phyloP scores from a whole-genome alignment of 306 rosid genomes.

The Dryas drummondii region DNA sequence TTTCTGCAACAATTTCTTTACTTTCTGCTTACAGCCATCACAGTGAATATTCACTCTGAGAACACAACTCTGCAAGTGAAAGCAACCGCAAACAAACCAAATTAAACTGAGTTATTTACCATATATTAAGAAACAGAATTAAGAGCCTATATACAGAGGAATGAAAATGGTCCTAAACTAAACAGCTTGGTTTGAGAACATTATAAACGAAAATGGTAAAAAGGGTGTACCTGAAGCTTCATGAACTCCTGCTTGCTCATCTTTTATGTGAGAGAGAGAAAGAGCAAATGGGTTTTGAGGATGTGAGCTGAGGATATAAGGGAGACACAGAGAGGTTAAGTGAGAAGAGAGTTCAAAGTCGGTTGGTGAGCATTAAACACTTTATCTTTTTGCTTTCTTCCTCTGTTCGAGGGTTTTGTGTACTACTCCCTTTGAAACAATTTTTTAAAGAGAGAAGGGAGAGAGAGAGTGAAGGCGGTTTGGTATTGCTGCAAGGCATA shows the following conservation, averaged over 20 bases:
- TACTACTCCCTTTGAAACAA: constrained; percentile 1
- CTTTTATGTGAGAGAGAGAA: constrained; percentile 12
- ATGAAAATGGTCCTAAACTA: not conserved
- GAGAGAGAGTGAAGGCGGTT: constrained; percentile 24
- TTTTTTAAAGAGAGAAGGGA: constrained; percentile 3
- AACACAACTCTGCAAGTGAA: constrained; percentile 57
- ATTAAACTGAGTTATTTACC: not conserved
- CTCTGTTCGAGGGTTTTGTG: constrained; percentile 38
- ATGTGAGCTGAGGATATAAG: constrained; percentile 20
- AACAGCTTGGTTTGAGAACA: not conserved
- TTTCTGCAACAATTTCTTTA: constrained; percentile 77
- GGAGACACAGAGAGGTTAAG: not conserved
- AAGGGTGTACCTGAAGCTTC: constrained; percentile 67
- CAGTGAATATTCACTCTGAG: constrained; percentile 83
- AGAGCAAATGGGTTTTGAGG: not conserved
- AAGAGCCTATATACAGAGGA: not conserved
- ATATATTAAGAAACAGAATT: too few species aligned
- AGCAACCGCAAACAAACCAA: constrained; percentile 13
- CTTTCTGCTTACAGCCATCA: constrained; percentile 82
- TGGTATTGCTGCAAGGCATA: constrained; percentile 26
- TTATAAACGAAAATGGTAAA: constrained; percentile 7
- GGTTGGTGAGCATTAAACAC: constrained; percentile 39
- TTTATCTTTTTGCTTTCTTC: constrained; percentile 23
- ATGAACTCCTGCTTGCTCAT: constrained; percentile 82
- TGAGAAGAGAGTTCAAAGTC: constrained; percentile 31